A percentile compares a stretch with the other conserved stretches of the same genome.
These are phyloP conservation scores for Lepraria neglecta DNA, from an alignment of 495 filamentous ascomycete species.

Conservation along the genomic window DNA sequence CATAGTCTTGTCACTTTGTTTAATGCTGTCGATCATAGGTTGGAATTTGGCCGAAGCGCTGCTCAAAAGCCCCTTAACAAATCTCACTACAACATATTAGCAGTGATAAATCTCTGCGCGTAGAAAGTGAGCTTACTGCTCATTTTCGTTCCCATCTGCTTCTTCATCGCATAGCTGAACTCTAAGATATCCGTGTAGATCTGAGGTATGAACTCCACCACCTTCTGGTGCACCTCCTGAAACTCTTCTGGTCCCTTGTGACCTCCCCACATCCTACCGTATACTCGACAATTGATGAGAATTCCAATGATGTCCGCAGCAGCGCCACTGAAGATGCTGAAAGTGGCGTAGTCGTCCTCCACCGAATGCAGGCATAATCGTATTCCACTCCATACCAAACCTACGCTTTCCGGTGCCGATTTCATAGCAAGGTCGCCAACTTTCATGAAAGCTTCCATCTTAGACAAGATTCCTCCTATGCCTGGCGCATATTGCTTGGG, in stretches of 20 bases:
- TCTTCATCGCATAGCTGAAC: constrained; percentile 12
- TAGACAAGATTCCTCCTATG: not conserved
- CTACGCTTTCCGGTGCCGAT: constrained; percentile 4
- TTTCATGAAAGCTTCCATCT: constrained; percentile 2
- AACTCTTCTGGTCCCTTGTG: constrained; percentile 10
- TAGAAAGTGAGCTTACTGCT: not conserved
- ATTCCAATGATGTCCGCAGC: constrained; percentile 14
- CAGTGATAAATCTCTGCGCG: no score
- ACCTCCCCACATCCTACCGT: constrained; percentile 8
- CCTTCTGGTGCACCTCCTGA: constrained; percentile 9
- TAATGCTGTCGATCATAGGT: not conserved
- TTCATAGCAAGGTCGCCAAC: not conserved
- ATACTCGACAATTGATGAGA: constrained; percentile 7
- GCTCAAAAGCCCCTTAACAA: not conserved
- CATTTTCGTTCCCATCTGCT: constrained; percentile 7
- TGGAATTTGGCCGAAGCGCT: constrained; percentile 9
- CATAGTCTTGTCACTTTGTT: constrained; percentile 3
- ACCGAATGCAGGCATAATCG: constrained; percentile 8
- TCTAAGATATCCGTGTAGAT: constrained; percentile 4
- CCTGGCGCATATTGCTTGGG: not conserved
- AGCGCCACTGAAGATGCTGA: constrained; percentile 9
- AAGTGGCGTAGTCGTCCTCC: constrained; percentile 10
- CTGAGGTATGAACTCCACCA: constrained; percentile 4
- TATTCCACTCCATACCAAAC: not conserved
- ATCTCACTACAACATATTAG: not conserved